Conservation (phyloP, 2,329 filamentous ascomycete species). For the Verticillium zaregamsianum region DNA sequence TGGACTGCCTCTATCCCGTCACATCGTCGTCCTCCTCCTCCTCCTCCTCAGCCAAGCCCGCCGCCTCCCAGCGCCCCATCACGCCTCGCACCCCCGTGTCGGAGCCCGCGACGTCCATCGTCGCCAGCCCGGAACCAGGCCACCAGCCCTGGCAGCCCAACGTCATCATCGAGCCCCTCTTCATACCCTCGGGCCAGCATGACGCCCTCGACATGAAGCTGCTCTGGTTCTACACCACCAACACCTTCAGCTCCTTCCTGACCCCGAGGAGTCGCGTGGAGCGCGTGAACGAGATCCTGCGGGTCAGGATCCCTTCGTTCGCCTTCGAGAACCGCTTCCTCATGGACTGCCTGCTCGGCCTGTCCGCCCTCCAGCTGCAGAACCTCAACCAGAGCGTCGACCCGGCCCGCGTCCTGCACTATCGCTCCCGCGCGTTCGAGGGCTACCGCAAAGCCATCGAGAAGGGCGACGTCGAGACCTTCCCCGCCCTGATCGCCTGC, state of each 20-base stretch:
- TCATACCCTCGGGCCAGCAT: constrained; percentile 19
- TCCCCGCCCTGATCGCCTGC: constrained; percentile 44
- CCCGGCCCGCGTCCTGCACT: constrained; percentile 31
- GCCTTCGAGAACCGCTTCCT: constrained; percentile 51
- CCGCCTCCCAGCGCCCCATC: constrained; percentile 3
- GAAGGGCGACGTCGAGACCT: constrained; percentile 37
- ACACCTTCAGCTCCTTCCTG: not conserved
- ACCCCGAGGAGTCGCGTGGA: constrained; percentile 19
- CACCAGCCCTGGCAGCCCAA: not conserved
- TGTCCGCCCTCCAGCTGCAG: constrained; percentile 46
- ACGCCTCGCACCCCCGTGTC: constrained; percentile 2
- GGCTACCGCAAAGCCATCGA: constrained; percentile 50
- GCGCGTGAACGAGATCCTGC: constrained; percentile 37
- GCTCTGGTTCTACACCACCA: constrained; percentile 25
- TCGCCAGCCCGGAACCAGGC: constrained; percentile 4
- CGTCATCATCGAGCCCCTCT: constrained; percentile 17
- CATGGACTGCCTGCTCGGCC: constrained; percentile 49
- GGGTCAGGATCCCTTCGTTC: constrained; percentile 40
- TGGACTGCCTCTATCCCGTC: constrained; percentile 42
- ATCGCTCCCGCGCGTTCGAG: constrained; percentile 45
- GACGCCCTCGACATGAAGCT: constrained; percentile 46
- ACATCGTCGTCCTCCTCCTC: not conserved
- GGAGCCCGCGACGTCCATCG: constrained; percentile 3
- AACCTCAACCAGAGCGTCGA: constrained; percentile 34
- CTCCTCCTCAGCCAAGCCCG: constrained; percentile 3